These are phyloP conservation scores for Tilletia walkeri DNA, from an alignment of 1,284 basidiomycete species.

Conservation along the genomic window DNA sequence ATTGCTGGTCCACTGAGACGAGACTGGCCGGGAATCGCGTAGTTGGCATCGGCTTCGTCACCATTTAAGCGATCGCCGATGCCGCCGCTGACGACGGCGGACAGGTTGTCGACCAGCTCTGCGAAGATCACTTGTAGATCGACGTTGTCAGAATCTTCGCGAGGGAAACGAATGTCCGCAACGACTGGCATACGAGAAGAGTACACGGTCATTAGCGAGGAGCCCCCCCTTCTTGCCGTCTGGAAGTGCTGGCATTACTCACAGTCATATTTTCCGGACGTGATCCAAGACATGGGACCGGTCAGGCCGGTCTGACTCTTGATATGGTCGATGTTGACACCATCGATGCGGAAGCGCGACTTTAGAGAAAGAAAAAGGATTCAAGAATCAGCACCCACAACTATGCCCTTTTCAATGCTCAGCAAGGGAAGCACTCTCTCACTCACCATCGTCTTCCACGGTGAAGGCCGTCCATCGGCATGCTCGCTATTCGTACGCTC, in stretches of 20 bases:
- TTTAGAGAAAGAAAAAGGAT: slow-evolving; percentile 4
- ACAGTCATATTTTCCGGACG: slow-evolving; percentile 84
- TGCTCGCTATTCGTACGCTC: slow-evolving; percentile 47
- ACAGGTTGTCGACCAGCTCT: slow-evolving; percentile 83
- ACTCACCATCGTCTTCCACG: slow-evolving; percentile 83
- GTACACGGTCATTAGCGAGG: no score
- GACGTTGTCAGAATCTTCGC: slow-evolving; percentile 73
- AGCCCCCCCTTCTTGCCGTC: no score
- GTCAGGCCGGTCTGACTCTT: slow-evolving; percentile 68
- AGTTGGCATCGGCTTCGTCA: slow-evolving; percentile 31
- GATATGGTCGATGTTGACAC: slow-evolving; percentile 92
- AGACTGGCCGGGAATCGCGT: slow-evolving; percentile 76
- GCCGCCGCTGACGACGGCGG: slow-evolving; percentile 39
- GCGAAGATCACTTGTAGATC: slow-evolving; percentile 74
- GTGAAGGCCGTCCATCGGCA: slow-evolving; percentile 13
- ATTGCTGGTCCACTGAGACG: slow-evolving; percentile 82
- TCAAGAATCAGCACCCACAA: background rate
- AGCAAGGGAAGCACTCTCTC: background rate
- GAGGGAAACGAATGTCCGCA: slow-evolving; percentile 94
- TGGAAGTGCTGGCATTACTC: slow-evolving; percentile 1
- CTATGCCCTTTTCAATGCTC: background rate
- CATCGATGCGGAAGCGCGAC: slow-evolving; percentile 94
- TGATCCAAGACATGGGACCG: slow-evolving; percentile 94
- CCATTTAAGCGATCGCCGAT: slow-evolving; percentile 20
- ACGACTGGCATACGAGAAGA: slow-evolving; percentile 63